Conservation (phyloP, 2,329 filamentous ascomycete genomes). For the Pseudogymnoascus sp. region DNA sequence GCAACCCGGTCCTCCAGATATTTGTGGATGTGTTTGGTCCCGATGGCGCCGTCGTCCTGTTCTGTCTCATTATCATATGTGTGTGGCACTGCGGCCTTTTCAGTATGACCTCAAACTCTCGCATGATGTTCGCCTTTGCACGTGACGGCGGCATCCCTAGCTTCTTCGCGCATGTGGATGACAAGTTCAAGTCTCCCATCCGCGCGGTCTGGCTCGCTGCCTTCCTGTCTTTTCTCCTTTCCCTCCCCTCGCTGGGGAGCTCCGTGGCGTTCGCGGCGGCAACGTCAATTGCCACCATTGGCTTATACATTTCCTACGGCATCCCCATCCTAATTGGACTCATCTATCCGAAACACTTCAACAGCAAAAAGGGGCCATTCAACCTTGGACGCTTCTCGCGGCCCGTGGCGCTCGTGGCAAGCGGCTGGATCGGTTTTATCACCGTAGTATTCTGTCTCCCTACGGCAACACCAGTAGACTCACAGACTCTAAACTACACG, state of each 20-base stretch:
- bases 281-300: constrained; percentile 50
- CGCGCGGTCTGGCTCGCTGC: constrained; percentile 51
- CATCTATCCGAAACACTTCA: constrained; percentile 44
- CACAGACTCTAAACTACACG: constrained; percentile 53
- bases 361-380: constrained; percentile 46
- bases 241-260: constrained; percentile 48
- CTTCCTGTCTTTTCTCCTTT: constrained; percentile 46
- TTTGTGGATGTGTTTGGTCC: constrained; percentile 50
- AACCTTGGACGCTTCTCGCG: constrained; percentile 41
- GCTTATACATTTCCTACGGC: constrained; percentile 52
- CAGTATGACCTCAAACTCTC: constrained; percentile 47
- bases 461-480: constrained; percentile 46
- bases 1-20: constrained; percentile 51
- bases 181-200: constrained; percentile 41
- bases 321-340: constrained; percentile 49
- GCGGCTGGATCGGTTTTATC: constrained; percentile 47
- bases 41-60: constrained; percentile 47
- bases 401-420: constrained; percentile 41
- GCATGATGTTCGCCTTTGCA: constrained; percentile 55
- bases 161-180: constrained; percentile 49
- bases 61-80: constrained; percentile 49
- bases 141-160: constrained; percentile 47
- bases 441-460: constrained; percentile 52
- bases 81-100: constrained; percentile 57
- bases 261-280: constrained; percentile 50